Conservation (phyloP, 768 basidiomycete genomes). For the Leccinellum luteum region DNA sequence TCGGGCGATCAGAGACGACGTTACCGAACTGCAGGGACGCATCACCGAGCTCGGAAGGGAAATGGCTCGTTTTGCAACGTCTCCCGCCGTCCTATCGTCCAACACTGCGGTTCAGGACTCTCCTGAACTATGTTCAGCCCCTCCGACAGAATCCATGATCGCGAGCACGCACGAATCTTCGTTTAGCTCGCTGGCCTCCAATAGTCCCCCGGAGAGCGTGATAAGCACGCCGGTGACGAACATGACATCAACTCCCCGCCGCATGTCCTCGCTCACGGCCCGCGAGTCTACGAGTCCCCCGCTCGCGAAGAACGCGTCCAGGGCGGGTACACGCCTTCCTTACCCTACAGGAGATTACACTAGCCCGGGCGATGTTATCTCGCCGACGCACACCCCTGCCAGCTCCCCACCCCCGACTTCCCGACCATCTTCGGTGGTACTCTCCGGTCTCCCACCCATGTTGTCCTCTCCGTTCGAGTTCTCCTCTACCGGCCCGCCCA, state of each 20-base stretch:
- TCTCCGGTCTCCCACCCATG: conserved; percentile 43
- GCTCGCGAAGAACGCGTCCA: conserved; percentile 35
- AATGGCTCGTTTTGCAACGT: conserved; percentile 69
- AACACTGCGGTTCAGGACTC: conserved; percentile 45
- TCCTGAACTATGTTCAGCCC: conserved; percentile 43
- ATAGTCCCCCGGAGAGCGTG: conserved; percentile 13
- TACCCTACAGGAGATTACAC: conserved; percentile 86
- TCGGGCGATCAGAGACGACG: conserved; percentile 59
- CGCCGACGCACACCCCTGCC: conserved; percentile 37
- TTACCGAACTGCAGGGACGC: conserved; percentile 71
- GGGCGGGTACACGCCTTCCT: conserved; percentile 52
- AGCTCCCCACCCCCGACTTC: conserved; percentile 43
- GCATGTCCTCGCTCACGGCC: conserved; percentile 40
- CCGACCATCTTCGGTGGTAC: conserved; percentile 42
- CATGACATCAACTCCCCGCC: conserved; percentile 29
- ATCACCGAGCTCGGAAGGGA: conserved; percentile 75
- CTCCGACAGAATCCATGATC: conserved; percentile 48
- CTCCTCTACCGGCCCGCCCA: conserved; percentile 1
- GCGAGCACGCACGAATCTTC: conserved; percentile 29
- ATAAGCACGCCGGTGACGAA: conserved; percentile 14
- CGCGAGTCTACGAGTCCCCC: conserved; percentile 66
- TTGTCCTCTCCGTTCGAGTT: conserved; percentile 22
- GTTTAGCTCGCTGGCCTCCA: conserved; percentile 16
- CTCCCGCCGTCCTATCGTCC: conserved; percentile 43
- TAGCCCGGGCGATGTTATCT: conserved; percentile 51